Base-by-base conservation (phyloP, 2,329 filamentous ascomycete genomes). In the Fusarium sororula region DNA sequence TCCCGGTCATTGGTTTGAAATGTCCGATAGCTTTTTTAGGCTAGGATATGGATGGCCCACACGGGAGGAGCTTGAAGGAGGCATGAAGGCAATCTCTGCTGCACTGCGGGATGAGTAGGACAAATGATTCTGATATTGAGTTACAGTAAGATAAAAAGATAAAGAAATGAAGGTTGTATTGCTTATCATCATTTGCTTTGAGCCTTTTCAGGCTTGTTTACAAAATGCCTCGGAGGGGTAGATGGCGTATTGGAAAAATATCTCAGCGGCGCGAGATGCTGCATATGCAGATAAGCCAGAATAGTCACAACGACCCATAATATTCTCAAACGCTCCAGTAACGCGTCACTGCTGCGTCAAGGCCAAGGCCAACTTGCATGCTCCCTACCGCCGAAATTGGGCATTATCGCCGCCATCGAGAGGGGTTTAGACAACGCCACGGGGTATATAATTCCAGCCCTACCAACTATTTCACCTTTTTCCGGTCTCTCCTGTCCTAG, bases 41-140 rank as follows among this genome's bases (percentile, higher is more conserved):
- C 61, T 64, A 9, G 61, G 61, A 1, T 64, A 64, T 32, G 61
- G 61, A 30, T 64, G 61, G 61, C 55, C 61, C 5, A 50, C 55
- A 2, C 24, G 44, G 9, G 42, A 60, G 7, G 42, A 50, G 42
- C 54, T 63, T 30, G 37, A 63, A 13, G 54, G 44, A 2, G 61
- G 54, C 3, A 63, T 63, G 54, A 60, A 30, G 1, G 28, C 61
- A 5, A 63, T 60, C 26, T 63, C 54, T 6, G 32, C 30, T 12
- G 59, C 59, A 2, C 26, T 63, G 7, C 17, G 51, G n/a, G 51
- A 63, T 9, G 32, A 39, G 17, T 57, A 62, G 32, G 13, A 18
- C 13, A 7, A 3, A 6, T 20, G 5, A 7, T 7, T 14, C 15
- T 0, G 3, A 32, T 51, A 15, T 1, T 13, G 0, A 5, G 26